Base-by-base conservation (phyloP, 805 yeast genomes). In the Jamesozyma lodderae region DNA sequence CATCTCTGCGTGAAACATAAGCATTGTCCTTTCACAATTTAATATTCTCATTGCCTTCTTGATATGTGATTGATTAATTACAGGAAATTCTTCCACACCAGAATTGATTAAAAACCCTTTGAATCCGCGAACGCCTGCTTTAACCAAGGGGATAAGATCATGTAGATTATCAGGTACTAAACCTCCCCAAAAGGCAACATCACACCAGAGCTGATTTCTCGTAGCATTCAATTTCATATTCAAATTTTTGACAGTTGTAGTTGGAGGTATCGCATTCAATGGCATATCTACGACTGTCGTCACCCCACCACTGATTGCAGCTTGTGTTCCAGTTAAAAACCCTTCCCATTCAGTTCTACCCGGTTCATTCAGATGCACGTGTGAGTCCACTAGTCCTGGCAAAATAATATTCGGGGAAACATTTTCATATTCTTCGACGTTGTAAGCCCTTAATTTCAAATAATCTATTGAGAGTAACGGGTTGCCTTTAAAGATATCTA, bases 301-400 rank as follows among this genome's bases (percentile, higher is more conserved):
- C 35, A 88, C 96, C 41, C 97, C 97, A 14, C 97, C 97, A 10
- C 88, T 71, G 0, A 94, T 94, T 0, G 96, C 96, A 2, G 95
- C 83, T 55, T 80, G 79, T 0, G 97, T 88, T 0, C 97, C 97
- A 0, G 95, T 81, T n/a, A 79, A 95, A 57, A 90, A 88, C 1
- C 97, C 97, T 61, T 88, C 97, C 97, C 97, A 88, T 45, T 87
- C 95, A 1, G 96, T 88, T 49, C 96, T 68, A n/a, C 97, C 97
- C 0, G 97, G 96, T 53, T 90, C 97, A 59, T 90, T 90, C 49
- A 88, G 65, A 54, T 88, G 97, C 19, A 88, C 97, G 59, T 88
- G 97, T 4, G 95, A 73, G 54, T 88, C 97, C 4, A 88, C 94
- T 22, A 88, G 69, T 0, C 97, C 97, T 0, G 97, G 96, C 67